These are phyloP conservation scores for Nicotiana sylvestris DNA, from an alignment of 257 asterid species.

Conservation along the genomic window DNA sequence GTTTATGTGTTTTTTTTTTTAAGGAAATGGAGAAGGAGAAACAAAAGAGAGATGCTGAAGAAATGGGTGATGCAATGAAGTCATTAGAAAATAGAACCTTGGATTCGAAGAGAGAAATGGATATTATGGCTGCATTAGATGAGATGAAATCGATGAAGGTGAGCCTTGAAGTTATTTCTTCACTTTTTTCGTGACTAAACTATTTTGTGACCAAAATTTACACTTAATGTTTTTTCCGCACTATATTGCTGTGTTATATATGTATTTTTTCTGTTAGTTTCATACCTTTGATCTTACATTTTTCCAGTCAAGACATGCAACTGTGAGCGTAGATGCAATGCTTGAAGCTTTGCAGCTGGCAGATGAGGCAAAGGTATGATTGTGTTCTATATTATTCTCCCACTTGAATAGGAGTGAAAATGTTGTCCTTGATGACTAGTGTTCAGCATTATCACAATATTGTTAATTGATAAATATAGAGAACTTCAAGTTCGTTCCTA, in stretches of 20 bases:
- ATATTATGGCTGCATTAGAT: constrained; percentile 81
- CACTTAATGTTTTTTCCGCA: background rate
- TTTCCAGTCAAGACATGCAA: constrained; percentile 77
- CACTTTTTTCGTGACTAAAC: background rate
- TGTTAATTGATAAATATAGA: background rate
- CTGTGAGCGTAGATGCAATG: constrained; percentile 85
- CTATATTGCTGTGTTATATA: background rate
- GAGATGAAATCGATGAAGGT: constrained; percentile 97
- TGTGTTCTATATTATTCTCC: background rate
- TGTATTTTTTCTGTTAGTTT: background rate
- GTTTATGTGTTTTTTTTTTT: background rate
- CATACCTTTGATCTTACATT: background rate
- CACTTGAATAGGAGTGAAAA: background rate
- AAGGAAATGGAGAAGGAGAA: constrained; percentile 61
- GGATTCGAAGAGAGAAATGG: constrained; percentile 92
- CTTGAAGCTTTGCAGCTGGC: constrained; percentile 69
- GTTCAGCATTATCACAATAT: background rate
- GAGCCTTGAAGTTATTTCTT: constrained; percentile 7
- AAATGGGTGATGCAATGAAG: constrained; percentile 98
- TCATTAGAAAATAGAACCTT: constrained; percentile 79
- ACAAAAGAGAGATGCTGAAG: constrained; percentile 66
- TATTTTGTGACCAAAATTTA: background rate
- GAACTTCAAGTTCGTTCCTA: background rate
- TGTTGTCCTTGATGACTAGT: background rate
- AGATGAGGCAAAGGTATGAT: constrained; percentile 51